Evolutionary conservation across 257 asterid genomes (phyloP).

Genomic region (Plantago elongata): DNA sequence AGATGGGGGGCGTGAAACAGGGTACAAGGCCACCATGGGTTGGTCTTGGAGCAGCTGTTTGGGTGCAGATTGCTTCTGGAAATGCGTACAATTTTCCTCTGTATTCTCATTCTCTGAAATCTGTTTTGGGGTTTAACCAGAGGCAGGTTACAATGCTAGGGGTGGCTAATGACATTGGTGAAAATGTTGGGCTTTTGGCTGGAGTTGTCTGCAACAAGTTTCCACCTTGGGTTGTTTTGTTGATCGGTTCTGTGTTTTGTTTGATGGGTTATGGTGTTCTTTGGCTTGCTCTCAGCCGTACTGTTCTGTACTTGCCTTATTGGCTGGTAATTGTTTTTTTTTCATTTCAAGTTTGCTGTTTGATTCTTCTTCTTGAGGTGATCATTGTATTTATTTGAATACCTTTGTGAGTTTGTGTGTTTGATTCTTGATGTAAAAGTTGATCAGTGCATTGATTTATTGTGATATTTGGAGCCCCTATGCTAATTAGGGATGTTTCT

Average conservation of each 20-base stretch:
- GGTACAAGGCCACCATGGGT: constrained; percentile 83
- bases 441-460: no score
- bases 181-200: constrained; percentile 59
- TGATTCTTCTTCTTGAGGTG: not conserved
- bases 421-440: no score
- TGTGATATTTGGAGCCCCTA: no score
- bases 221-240: constrained; percentile 64
- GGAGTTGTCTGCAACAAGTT: constrained; percentile 50
- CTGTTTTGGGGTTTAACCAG: constrained; percentile 61
- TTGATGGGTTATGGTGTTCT: constrained; percentile 64
- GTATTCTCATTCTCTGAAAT: constrained; percentile 63
- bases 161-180: constrained; percentile 72
- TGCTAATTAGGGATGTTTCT: no score
- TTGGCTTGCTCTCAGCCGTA: constrained; percentile 54
- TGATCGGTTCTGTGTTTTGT: constrained; percentile 50
- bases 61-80: constrained; percentile 69
- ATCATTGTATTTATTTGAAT: constrained; percentile 5
- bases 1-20: constrained; percentile 39
- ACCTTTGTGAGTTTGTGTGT: no score
- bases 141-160: constrained; percentile 63
- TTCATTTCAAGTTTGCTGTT: not conserved
- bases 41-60: constrained; percentile 65
- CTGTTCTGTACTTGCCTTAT: constrained; percentile 40
- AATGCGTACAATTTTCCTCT: constrained; percentile 66
- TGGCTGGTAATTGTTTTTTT: constrained; percentile 42